A percentile compares a stretch with the other conserved stretches of the same genome.
phyloP scores from a whole-genome alignment of 805 yeast species.

The Candida palmyrensis region DNA sequence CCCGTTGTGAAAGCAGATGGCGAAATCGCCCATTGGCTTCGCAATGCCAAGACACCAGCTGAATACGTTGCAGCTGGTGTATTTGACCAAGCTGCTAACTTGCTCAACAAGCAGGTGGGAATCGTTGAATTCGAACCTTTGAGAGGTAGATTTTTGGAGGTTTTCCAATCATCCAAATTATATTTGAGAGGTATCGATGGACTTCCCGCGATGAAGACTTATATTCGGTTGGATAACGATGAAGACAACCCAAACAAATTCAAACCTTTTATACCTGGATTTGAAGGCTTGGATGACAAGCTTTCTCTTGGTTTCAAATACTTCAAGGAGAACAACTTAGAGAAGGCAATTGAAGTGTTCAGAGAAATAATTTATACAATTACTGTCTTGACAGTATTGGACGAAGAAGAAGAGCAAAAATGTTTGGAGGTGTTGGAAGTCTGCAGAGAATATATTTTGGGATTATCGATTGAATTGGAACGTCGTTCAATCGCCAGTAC shows the following conservation, averaged over 20 bases:
- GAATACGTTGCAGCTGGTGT: constrained; percentile 95
- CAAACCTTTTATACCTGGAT: constrained; percentile 71
- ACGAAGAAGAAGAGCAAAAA: constrained; percentile 70
- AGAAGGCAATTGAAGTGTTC: constrained; percentile 75
- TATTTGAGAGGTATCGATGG: constrained; percentile 71
- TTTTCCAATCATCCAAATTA: constrained; percentile 75
- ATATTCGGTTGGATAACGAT: constrained; percentile 58
- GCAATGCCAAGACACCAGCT: constrained; percentile 85
- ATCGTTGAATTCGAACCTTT: constrained; percentile 83
- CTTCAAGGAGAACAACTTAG: constrained; percentile 80
- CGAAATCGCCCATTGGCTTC: constrained; percentile 77
- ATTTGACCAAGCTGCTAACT: constrained; percentile 91
- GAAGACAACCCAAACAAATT: constrained; percentile 46
- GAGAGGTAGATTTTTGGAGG: constrained; percentile 74
- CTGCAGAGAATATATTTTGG: constrained; percentile 88
- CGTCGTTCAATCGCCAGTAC: constrained; percentile 77
- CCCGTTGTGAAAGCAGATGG: constrained; percentile 28
- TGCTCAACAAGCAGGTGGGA: constrained; percentile 86
- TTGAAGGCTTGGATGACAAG: constrained; percentile 55
- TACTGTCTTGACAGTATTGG: constrained; percentile 64
- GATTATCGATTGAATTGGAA: constrained; percentile 82
- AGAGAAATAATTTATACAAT: constrained; percentile 74
- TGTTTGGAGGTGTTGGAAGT: constrained; percentile 65
- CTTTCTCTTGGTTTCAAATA: constrained; percentile 72
- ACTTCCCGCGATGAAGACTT: constrained; percentile 64